A percentile compares a stretch with the other conserved stretches of the same genome.
phyloP scores from a whole-genome alignment of 192 early-diverging fungal species.

The Allomyces javanicus region DNA sequence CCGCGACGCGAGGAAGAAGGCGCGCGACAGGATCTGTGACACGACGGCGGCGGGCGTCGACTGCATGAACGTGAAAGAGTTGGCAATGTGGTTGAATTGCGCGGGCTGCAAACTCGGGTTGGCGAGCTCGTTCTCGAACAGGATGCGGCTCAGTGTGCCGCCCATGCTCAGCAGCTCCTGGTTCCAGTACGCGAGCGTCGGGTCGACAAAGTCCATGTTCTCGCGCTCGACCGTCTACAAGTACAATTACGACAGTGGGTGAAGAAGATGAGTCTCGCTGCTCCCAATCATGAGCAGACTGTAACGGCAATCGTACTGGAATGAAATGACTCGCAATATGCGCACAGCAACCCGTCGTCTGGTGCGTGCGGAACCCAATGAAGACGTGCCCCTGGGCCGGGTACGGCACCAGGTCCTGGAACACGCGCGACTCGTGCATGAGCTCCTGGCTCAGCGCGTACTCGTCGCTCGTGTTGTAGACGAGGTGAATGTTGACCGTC shows the following conservation, averaged over 20 bases:
- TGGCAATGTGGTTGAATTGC: conserved; percentile 43
- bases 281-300: too few species aligned
- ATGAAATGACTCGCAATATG: conserved; percentile 68
- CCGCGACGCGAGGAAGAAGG: conserved; percentile 32
- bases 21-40: conserved; percentile 28
- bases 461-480: conserved; percentile 57
- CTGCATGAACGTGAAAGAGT: conserved; percentile 40
- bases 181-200: conserved; percentile 56
- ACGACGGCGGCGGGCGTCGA: conserved; percentile 54
- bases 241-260: too few species aligned
- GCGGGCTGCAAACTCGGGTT: conserved; percentile 19
- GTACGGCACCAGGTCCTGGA: conserved; percentile 50
- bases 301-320: conserved; percentile 7
- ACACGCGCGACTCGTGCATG: conserved; percentile 30
- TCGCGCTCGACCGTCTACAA: conserved; percentile 70
- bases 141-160: conserved; percentile 46
- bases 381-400: conserved; percentile 65
- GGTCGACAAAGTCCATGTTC: conserved; percentile 73
- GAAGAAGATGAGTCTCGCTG: too few species aligned
- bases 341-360: conserved; percentile 65
- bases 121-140: conserved; percentile 58
- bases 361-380: conserved; percentile 79
- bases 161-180: conserved; percentile 53
- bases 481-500: conserved; percentile 41
- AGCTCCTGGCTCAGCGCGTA: conserved; percentile 38